These are phyloP conservation scores for Cryptosporidium viatorum DNA, from an alignment of 169 alveolate genomes.

Conservation along the genomic window DNA sequence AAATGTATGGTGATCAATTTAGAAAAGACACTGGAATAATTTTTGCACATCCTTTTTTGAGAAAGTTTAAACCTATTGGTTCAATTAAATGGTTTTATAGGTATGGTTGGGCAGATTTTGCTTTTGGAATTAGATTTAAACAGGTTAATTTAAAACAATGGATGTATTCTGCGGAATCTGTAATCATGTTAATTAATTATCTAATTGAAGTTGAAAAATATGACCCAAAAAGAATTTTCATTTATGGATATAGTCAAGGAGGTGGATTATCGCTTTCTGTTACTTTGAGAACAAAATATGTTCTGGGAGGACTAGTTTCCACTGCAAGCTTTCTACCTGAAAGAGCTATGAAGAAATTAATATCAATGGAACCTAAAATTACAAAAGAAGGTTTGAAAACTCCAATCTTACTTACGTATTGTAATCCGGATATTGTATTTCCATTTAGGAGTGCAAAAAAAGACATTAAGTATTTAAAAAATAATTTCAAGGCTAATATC, in stretches of 20 bases:
- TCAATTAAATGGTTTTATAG: constrained; percentile 24
- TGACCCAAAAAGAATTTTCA: constrained; percentile 60
- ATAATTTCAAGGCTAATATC: constrained; percentile 31
- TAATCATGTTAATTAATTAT: constrained; percentile 19
- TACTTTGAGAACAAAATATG: constrained; percentile 42
- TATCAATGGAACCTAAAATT: constrained; percentile 1
- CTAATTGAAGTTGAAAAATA: constrained; percentile 38
- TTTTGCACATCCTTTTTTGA: constrained; percentile 54
- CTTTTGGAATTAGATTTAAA: constrained; percentile 16
- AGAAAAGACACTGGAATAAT: constrained; percentile 30
- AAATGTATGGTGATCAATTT: constrained; percentile 45
- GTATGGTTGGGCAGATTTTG: constrained; percentile 70
- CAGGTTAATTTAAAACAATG: constrained; percentile 40
- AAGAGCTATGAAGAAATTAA: constrained; percentile 23
- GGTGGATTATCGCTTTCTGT: constrained; percentile 50
- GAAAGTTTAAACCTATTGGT: constrained; percentile 48
- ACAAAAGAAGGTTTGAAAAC: constrained; percentile 52
- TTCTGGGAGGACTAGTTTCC: constrained; percentile 41
- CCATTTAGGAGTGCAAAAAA: constrained; percentile 51
- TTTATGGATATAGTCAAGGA: constrained; percentile 75
- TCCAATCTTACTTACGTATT: constrained; percentile 19
- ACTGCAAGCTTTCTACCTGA: constrained; percentile 49
- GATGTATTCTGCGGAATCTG: constrained; percentile 68
- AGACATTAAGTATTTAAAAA: constrained; percentile 20
- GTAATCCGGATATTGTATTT: constrained; percentile 60